Conservation (phyloP, 139 green algal genomes). For the Micromonas commoda region DNA sequence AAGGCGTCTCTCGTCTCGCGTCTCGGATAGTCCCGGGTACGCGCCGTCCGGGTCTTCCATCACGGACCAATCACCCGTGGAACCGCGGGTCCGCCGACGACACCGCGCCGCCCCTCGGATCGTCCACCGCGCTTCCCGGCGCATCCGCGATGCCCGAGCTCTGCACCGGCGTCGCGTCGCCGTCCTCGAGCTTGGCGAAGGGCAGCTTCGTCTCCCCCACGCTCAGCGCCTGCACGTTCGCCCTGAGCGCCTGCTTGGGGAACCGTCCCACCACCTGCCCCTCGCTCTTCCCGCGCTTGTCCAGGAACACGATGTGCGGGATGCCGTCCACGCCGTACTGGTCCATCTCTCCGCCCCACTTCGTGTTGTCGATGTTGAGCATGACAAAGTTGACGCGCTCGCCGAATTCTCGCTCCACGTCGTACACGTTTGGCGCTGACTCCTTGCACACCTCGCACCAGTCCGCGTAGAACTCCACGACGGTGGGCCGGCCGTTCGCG, state of each 20-base stretch:
- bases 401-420: slow-evolving; percentile 64
- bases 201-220: slow-evolving; percentile 9
- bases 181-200: slow-evolving; percentile 4
- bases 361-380: slow-evolving; percentile 97
- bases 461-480: slow-evolving; percentile 92
- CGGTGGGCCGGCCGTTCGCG: slow-evolving; percentile 5
- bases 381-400: slow-evolving; percentile 92
- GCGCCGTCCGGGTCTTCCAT: too few relatives aligned
- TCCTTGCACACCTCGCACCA: slow-evolving; percentile 84
- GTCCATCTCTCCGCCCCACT: slow-evolving; percentile 48
- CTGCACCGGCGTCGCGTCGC: background rate
- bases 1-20: too few relatives aligned
- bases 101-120: background rate
- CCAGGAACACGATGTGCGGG: slow-evolving; percentile 91
- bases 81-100: background rate
- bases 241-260: slow-evolving; percentile 64
- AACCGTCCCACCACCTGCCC: slow-evolving; percentile 72
- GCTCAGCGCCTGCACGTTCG: slow-evolving; percentile 49
- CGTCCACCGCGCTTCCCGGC: slow-evolving; percentile 1
- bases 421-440: slow-evolving; percentile 60
- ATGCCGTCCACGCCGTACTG: slow-evolving; percentile 88
- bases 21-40: too few relatives aligned
- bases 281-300: slow-evolving; percentile 55
- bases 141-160: background rate
- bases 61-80: background rate